A percentile compares a stretch with the other conserved stretches of the same genome.
phyloP scores from a whole-genome alignment of 192 early-diverging fungal genomes.

The Coemansia pectinata region DNA sequence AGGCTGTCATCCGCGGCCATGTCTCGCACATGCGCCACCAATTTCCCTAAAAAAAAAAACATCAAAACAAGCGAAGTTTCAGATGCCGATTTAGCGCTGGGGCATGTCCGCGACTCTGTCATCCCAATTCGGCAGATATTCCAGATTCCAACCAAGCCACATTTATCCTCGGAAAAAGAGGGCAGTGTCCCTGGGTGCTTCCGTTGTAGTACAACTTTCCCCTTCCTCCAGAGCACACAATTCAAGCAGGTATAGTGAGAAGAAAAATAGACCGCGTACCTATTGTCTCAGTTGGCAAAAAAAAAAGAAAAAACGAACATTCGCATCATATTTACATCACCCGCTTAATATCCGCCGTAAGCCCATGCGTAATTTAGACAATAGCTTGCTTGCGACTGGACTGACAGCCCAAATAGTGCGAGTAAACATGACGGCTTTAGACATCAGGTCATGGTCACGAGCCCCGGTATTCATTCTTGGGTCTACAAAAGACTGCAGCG shows the following conservation, averaged over 20 bases:
- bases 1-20: not conserved
- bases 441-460: not conserved
- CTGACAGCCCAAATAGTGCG: too few relatives aligned
- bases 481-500: not conserved
- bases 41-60: not conserved
- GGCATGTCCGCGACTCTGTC: conserved; percentile 7
- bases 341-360: not conserved
- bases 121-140: not conserved
- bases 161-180: not conserved
- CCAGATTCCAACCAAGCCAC: conserved; percentile 4
- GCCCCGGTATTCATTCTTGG: not conserved
- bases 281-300: not conserved
- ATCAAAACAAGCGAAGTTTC: conserved; percentile 3
- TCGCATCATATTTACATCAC: not conserved
- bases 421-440: not conserved
- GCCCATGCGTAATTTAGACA: not conserved
- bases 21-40: conserved; percentile 8
- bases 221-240: not conserved
- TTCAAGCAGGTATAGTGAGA: not conserved
- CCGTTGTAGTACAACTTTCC: too few relatives aligned
- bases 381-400: too few relatives aligned
- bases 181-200: not conserved
- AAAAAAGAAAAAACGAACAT: not conserved
- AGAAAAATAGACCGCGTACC: not conserved
- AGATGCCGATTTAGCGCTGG: not conserved